Evolutionary conservation across 2,329 filamentous ascomycete genomes (phyloP), one percentile per base, ranked within the genome.

Genomic region (Colletotrichum tamarilloi): DNA sequence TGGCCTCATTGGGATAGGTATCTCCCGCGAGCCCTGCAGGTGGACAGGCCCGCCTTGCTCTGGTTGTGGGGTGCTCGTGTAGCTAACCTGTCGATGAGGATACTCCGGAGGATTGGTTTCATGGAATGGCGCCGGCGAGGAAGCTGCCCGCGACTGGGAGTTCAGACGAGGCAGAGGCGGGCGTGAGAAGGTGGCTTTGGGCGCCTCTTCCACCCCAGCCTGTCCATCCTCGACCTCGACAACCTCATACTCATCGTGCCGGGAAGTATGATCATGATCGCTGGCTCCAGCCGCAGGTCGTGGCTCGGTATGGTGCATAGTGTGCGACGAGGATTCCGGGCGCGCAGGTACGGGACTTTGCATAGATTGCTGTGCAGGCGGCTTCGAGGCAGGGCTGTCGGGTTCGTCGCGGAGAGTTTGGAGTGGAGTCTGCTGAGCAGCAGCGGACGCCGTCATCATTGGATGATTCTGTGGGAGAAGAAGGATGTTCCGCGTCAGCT

Each of bases 111-210:
- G 32, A 19, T 46, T 38, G 35, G 71, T 71, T 71, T 71, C 71
- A 58, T 62, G 22, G 22, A 9, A 19, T 32, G 62, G 46, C 30
- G 62, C 67, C 30, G 58, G 55, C 32, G 66, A 75, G 26, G 72
- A 35, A 57, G 73, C 56, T 24, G 74, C 62, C 53, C 74, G 63
- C 11, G 74, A 76, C 60, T 72, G 71, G 11, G 74, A 76, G 30
- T 70, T 76, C 55, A 76, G 66, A 67, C 74, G 73, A 56, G 74
- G 74, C 16, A 76, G 49, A 53, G 68, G 64, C 26, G 58, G 73
- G 42, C 67, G 42, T 3, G 52, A 55, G 62, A 62, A 63, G 38
- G 58, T 52, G 55, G 46, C 42, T 63, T 59, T 73, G 26, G 59
- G 72, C 8, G 46, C 72, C 62, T 74, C 68, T 24, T 72, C 68